Conservation (phyloP, 441 rosid species). For the Pelargonium myrrhifolium region DNA sequence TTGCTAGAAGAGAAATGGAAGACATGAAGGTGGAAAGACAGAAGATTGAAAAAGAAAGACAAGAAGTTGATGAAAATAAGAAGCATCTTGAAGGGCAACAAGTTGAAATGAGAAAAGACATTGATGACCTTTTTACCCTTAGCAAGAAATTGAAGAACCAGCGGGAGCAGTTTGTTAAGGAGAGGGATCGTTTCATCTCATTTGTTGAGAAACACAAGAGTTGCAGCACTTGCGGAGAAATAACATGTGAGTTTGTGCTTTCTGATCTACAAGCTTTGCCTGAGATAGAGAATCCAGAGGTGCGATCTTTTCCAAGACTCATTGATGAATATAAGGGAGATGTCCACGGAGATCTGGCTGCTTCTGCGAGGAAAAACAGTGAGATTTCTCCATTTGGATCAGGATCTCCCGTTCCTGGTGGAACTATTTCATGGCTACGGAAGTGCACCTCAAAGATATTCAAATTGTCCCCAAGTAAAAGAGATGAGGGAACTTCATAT, state of each 20-base stretch:
- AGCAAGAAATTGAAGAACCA: conserved; percentile 70
- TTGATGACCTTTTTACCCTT: conserved; percentile 69
- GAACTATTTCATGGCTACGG: conserved; percentile 65
- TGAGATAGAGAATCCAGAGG: conserved; percentile 48
- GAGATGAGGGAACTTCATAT: conserved; percentile 22
- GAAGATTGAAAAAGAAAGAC: conserved; percentile 54
- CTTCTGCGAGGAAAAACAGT: conserved; percentile 22
- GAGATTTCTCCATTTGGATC: conserved; percentile 37
- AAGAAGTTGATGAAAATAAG: conserved; percentile 55
- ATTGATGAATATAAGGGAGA: conserved; percentile 27
- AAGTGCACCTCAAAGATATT: conserved; percentile 82
- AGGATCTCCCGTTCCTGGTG: conserved; percentile 51
- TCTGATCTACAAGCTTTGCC: conserved; percentile 50
- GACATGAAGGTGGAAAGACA: conserved; percentile 60
- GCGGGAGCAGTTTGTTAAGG: conserved; percentile 67
- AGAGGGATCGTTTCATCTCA: conserved; percentile 71
- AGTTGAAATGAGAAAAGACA: conserved; percentile 70
- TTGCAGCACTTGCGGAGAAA: conserved; percentile 63
- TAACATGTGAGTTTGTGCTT: conserved; percentile 56
- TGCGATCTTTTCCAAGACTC: conserved; percentile 35
- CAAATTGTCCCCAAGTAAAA: conserved; percentile 63
- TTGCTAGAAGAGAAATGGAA: conserved; percentile 78
- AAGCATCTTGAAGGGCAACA: conserved; percentile 72
- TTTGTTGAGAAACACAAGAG: conserved; percentile 66
- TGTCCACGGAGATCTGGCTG: conserved; percentile 20